Evolutionary conservation across 2,329 filamentous ascomycete species (phyloP).

Genomic region (Microcyclosporella mali): DNA sequence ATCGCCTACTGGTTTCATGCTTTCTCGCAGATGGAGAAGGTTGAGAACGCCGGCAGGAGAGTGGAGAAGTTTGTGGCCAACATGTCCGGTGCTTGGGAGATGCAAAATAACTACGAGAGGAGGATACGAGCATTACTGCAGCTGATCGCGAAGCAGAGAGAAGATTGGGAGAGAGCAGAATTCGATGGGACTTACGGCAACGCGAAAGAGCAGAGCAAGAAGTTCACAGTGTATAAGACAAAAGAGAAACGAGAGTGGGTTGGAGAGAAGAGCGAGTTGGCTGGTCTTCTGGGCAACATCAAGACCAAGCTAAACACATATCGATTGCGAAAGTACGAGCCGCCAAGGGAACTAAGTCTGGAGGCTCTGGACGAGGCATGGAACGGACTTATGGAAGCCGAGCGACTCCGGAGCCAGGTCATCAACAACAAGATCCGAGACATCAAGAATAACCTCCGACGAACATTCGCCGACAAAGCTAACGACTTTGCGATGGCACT

Average conservation of each 20-base stretch:
- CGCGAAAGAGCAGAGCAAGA: constrained; percentile 75
- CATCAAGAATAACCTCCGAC: constrained; percentile 91
- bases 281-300: constrained; percentile 91
- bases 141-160: constrained; percentile 65
- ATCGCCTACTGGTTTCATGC: constrained; percentile 99
- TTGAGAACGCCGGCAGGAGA: constrained; percentile 90
- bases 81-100: constrained; percentile 99
- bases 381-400: constrained; percentile 69
- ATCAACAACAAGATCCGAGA: constrained; percentile 99
- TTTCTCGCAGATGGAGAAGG: constrained; percentile 97
- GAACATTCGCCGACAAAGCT: constrained; percentile 92
- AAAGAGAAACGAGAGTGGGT: constrained; percentile 93
- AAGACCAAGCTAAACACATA: constrained; percentile 98
- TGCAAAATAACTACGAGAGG: constrained; percentile 93
- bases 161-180: constrained; percentile 68
- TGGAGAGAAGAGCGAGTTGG: constrained; percentile 92
- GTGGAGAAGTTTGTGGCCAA: constrained; percentile 98
- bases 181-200: constrained; percentile 91
- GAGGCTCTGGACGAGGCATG: constrained; percentile 80
- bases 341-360: constrained; percentile 73
- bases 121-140: constrained; percentile 78
- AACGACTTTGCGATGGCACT: constrained; percentile 95
- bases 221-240: constrained; percentile 85
- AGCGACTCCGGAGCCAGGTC: constrained; percentile 81
- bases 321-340: constrained; percentile 81